Evolutionary conservation across 257 asterid genomes (phyloP), one percentile per base, ranked within the genome.

Genomic region (Solanum gracilifrons): DNA sequence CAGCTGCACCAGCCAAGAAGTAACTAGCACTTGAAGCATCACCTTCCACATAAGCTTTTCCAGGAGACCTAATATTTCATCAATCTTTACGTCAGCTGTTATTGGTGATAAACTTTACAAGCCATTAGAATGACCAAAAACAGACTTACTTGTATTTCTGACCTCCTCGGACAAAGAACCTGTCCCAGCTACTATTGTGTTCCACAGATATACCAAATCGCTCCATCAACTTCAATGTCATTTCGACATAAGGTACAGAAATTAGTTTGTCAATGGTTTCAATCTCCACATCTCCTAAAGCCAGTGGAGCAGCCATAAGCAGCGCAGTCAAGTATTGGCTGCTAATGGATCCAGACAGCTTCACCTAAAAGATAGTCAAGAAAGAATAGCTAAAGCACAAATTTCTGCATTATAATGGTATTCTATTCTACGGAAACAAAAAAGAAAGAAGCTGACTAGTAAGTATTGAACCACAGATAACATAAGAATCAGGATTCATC

Each of bases 1-100:
- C 80, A 20, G 80, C 99, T 43, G 99, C 99, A 86, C 99, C 99
- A 69, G 99, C 99, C 94, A 97, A 93, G 94, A 97, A 97, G 94
- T 97, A 97, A 89, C 99, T 97, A 87, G 99, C 99, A 83, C 99
- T 97, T n/a, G 99, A 97, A 84, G 99, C 99, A 89, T 97, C 99
- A 82, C 99, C 99, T 95, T 97, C 99, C 16, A 97, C 99, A 85
- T 89, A 96, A 82, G 98, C 95, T 51, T 96, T 96, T 85, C 99
- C 99, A 46, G 99, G 99, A 82, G 99, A 97, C 92, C 99, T 97
- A 80, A 15, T 10, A 72, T 72, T 43, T 29, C 84, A 48, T 43
- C 51, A 48, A 29, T 32, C 21, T 13, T 27, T 6, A 29, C 27
- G 0, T 29, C 41, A 46, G 4, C 6, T 43, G 85, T 46, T 16